phyloP scores from a whole-genome alignment of 306 rosid genomes.

The Vigna mungo region DNA sequence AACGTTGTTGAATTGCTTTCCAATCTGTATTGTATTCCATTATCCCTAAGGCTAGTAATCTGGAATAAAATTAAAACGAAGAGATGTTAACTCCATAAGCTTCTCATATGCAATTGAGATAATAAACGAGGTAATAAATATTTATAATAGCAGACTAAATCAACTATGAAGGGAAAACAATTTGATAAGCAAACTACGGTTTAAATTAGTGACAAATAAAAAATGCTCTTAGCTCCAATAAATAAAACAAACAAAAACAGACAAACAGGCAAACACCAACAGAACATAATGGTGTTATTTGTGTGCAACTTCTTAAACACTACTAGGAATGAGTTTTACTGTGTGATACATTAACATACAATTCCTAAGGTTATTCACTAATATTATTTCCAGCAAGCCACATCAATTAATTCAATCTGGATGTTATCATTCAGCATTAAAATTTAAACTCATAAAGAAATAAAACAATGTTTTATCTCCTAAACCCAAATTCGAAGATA shows the following conservation, averaged over 20 bases:
- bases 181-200: background rate
- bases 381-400: background rate
- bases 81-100: slow-evolving; percentile 29
- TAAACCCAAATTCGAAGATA: too few relatives aligned
- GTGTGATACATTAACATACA: background rate
- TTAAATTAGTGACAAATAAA: slow-evolving; percentile 20
- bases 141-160: slow-evolving; percentile 16
- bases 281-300: background rate
- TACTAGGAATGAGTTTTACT: background rate
- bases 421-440: background rate
- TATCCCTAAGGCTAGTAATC: slow-evolving; percentile 86
- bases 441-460: background rate
- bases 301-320: background rate
- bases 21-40: slow-evolving; percentile 96
- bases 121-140: background rate
- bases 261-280: background rate
- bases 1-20: slow-evolving; percentile 89
- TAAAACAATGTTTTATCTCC: background rate
- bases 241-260: slow-evolving; percentile 9
- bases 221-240: background rate
- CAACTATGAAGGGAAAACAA: slow-evolving; percentile 7
- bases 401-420: background rate
- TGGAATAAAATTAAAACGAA: slow-evolving; percentile 50
- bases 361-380: background rate
- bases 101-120: slow-evolving; percentile 24